phyloP scores from a whole-genome alignment of 495 filamentous ascomycete species.

The Cercophora samala region DNA sequence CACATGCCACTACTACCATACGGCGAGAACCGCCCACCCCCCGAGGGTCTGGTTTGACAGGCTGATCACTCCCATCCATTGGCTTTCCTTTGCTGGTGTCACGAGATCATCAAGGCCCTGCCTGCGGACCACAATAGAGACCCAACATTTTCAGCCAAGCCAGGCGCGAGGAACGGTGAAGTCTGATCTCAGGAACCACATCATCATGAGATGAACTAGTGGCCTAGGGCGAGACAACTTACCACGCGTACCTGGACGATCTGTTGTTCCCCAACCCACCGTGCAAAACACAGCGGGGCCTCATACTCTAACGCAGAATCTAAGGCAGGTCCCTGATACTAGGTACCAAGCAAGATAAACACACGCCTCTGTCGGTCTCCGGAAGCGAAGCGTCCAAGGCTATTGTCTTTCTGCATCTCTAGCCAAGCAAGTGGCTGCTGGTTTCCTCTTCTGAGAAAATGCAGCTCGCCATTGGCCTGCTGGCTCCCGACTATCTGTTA shows the following conservation, averaged over 20 bases:
- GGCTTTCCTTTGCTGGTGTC: background rate
- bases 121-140: background rate
- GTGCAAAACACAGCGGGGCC: background rate
- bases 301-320: background rate
- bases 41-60: background rate
- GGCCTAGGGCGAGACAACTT: background rate
- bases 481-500: slow-evolving; percentile 3
- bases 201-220: background rate
- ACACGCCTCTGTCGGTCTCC: background rate
- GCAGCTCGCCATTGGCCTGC: slow-evolving; percentile 9
- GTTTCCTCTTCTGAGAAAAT: background rate
- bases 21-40: background rate
- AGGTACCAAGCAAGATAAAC: background rate
- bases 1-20: background rate
- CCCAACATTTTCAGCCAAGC: background rate
- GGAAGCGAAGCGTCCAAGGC: background rate
- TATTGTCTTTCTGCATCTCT: background rate
- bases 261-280: background rate
- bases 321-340: background rate
- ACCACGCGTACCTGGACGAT: background rate
- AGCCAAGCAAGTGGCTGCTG: background rate
- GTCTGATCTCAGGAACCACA: background rate
- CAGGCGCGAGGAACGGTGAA: background rate
- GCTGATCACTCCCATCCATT: background rate
- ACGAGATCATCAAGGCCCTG: background rate